These are phyloP conservation scores for Citrus australasica DNA, from an alignment of 345 rosid genomes.

Conservation along the genomic window DNA sequence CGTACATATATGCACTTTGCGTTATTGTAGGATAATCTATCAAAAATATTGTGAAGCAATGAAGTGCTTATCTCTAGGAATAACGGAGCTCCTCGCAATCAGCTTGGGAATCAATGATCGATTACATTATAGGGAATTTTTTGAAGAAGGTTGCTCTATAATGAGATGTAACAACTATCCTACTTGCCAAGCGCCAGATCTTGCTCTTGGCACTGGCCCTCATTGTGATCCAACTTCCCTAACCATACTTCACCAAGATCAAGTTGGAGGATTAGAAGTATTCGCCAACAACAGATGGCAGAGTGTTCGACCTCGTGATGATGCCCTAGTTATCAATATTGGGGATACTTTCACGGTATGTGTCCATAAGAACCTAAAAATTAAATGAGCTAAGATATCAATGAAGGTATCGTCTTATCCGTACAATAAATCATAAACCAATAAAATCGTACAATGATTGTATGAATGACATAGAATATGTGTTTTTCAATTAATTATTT, in stretches of 20 bases:
- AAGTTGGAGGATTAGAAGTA: slow-evolving; percentile 51
- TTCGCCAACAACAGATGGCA: slow-evolving; percentile 36
- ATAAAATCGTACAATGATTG: too few species aligned
- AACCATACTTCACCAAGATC: slow-evolving; percentile 51
- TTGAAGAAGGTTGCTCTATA: slow-evolving; percentile 33
- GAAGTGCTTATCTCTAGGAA: slow-evolving; percentile 20
- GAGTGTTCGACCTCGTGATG: slow-evolving; percentile 32
- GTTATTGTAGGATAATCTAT: slow-evolving; percentile 20
- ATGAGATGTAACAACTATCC: slow-evolving; percentile 55
- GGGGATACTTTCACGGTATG: slow-evolving; percentile 59
- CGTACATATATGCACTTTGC: background rate
- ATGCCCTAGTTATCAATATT: slow-evolving; percentile 53
- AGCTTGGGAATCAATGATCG: slow-evolving; percentile 37
- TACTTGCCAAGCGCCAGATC: slow-evolving; percentile 37
- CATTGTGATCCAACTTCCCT: slow-evolving; percentile 39
- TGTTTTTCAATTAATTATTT: background rate
- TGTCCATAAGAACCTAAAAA: background rate
- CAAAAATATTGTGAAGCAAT: slow-evolving; percentile 36
- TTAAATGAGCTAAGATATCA: background rate
- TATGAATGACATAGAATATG: too few species aligned
- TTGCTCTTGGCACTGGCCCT: slow-evolving; percentile 53
- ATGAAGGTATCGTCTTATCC: too few species aligned
- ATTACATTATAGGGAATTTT: slow-evolving; percentile 28
- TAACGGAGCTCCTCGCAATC: slow-evolving; percentile 34
- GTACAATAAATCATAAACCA: too few species aligned